Conservation (phyloP, 2,329 filamentous ascomycete species). For the Neofusicoccum sp. region DNA sequence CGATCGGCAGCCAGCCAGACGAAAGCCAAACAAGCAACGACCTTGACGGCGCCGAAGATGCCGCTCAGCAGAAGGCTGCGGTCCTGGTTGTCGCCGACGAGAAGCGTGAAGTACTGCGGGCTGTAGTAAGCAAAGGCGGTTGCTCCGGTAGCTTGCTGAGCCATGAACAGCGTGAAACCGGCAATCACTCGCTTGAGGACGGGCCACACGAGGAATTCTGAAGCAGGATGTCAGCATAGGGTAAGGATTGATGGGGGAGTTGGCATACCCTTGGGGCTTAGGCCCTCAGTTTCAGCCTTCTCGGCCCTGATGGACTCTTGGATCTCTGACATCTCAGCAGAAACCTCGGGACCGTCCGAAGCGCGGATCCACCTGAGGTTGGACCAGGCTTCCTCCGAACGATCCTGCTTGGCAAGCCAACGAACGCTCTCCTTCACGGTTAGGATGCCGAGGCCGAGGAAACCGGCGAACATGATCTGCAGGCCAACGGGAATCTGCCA, state of each 20-base stretch:
- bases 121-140: slow-evolving; percentile 57
- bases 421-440: slow-evolving; percentile 51
- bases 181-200: slow-evolving; percentile 46
- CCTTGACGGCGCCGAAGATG: slow-evolving; percentile 55
- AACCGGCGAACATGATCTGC: slow-evolving; percentile 32
- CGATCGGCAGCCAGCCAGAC: slow-evolving; percentile 54
- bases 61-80: slow-evolving; percentile 50
- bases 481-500: slow-evolving; percentile 57
- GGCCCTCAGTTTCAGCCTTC: slow-evolving; percentile 44
- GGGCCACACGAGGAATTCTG: slow-evolving; percentile 47
- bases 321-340: slow-evolving; percentile 53
- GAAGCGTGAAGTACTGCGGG: slow-evolving; percentile 54
- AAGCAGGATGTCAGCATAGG: not conserved
- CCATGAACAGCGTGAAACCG: slow-evolving; percentile 49
- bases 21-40: slow-evolving; percentile 53
- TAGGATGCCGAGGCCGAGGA: slow-evolving; percentile 31
- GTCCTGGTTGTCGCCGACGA: slow-evolving; percentile 47
- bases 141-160: slow-evolving; percentile 55
- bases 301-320: slow-evolving; percentile 48
- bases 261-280: slow-evolving; percentile 31
- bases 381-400: slow-evolving; percentile 59
- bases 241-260: not conserved
- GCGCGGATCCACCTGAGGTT: slow-evolving; percentile 55
- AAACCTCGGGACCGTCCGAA: slow-evolving; percentile 35
- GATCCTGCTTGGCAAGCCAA: slow-evolving; percentile 64